Base-by-base conservation (phyloP, 108 stramenopile species). In the Schizochytrium sp. region DNA sequence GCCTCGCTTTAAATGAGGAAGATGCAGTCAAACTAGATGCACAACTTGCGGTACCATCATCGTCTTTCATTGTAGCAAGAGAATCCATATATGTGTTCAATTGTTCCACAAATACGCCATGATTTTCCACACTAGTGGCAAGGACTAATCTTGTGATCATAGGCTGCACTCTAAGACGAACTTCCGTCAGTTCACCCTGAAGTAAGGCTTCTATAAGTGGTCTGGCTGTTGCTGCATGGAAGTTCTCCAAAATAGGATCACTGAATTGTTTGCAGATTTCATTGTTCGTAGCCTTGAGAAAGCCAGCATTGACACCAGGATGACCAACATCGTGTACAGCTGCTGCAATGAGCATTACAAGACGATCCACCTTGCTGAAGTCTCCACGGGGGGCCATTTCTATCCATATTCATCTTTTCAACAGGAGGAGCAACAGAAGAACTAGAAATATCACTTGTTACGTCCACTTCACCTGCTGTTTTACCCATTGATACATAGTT, bases 281-380 rank as follows among this genome's bases (percentile, higher is more conserved):
- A 61, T 93, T 89, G 13, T 15, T 49, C 3, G 92, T 92, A 57
- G 94, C 93, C 3, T 91, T 72, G 49, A 94, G 90, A 87, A 93
- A 95, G 76, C 49, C 40, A 72, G 94, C 94, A 89, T 92, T 95
- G 12, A 93, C 91, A 56, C 94, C 94, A 47, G 92, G 92, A 90
- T 95, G 94, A 42, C 91, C 91, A 69, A 93, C 73, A 92, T 95
- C 94, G 89, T 95, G 94, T n/a, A 93, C 89, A 2, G 93, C 87
- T 19, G 94, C 94, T 0, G 92, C 89, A n/a, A 95, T 55, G 15
- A 95, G 50, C 87, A 94, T 40, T 10, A 88, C 72, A 41, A 94
- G 92, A 15, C 64, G 64, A 44, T 69, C 64, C 2, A 3, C 57
- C 92, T 69, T 93, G 64, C 15, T 15, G 44, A 69, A 69, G 42